Evolutionary conservation across 331 rosid species (phyloP), one percentile per base, ranked within the genome.

Genomic region (Quercus phellos): DNA sequence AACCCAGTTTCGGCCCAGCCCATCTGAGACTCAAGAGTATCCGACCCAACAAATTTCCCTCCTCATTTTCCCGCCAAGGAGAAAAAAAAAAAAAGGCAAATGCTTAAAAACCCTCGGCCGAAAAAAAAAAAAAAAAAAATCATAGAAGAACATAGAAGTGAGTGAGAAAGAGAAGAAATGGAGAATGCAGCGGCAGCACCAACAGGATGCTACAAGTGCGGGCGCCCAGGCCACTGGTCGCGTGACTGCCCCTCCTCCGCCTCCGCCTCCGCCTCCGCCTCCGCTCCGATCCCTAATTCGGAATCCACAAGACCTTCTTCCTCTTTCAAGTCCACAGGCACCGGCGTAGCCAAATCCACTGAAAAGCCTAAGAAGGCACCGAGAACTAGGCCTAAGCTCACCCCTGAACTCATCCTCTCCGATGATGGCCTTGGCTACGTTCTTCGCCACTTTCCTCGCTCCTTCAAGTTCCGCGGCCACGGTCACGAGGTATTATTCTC

Each of bases 151-250:
- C 9, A 6, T 35, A 35, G 2, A 0, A 35, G 42, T 35, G 42
- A 60, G 19, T 24, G 11, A 55, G 24, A 34, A 19, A 12, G 66
- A 55, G 26, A 74, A 32, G 78, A 38, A 76, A 68, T 51, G 30
- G 46, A 66, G 70, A 76, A 87, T 76, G 90, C 76, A 53, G 77
- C 27, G n/a, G 83, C 93, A 63, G 76, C 89, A 13, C 87, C 92
- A 19, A 92, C 99, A 0, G 98, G 99, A 1, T 94, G 99, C 83
- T 92, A 76, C 94, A 92, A 92, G 85, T 94, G 99, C 54, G 99
- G 99, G 29, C 86, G 89, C 55, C 98, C 98, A 9, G 99, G 99
- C 66, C 99, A 94, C 82, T 94, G 99, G 99, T 90, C 99, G 1
- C 96, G 98, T 2, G 99, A 94, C 77, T 94, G 98, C 63, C 98